Conservation (phyloP, 2,329 filamentous ascomycete genomes). For the Macrophomina tecta region DNA sequence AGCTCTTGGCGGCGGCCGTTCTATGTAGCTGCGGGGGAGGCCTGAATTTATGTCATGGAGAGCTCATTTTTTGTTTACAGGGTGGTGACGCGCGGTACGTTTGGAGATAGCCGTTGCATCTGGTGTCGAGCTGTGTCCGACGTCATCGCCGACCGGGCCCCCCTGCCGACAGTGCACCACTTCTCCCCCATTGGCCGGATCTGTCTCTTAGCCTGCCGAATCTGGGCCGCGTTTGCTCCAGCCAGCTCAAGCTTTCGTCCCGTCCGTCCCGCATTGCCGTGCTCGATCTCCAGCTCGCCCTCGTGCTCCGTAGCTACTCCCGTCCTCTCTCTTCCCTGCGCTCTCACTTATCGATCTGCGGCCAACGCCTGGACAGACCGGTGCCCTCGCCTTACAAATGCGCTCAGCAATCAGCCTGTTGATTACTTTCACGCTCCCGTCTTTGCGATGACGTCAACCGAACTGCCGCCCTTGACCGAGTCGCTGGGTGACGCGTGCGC, state of each 20-base stretch:
- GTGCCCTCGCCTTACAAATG: neutral
- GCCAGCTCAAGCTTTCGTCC: neutral
- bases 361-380: neutral
- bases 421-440: slow-evolving; percentile 1
- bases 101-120: neutral
- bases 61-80: neutral
- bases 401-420: neutral
- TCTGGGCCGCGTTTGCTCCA: neutral
- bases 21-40: neutral
- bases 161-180: neutral
- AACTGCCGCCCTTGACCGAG: neutral
- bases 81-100: slow-evolving; percentile 1
- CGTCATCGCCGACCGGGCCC: neutral
- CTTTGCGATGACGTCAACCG: slow-evolving; percentile 6
- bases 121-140: neutral
- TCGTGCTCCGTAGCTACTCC: too few species aligned
- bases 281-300: too few species aligned
- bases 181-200: neutral
- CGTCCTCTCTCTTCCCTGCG: too few species aligned
- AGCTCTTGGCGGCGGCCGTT: too few species aligned
- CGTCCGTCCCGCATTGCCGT: neutral
- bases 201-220: neutral
- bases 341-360: too few species aligned
- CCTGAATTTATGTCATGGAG: slow-evolving; percentile 11
- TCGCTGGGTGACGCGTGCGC: neutral